phyloP scores from a whole-genome alignment of 1,284 basidiomycete species.

The Polyporus tsugae region DNA sequence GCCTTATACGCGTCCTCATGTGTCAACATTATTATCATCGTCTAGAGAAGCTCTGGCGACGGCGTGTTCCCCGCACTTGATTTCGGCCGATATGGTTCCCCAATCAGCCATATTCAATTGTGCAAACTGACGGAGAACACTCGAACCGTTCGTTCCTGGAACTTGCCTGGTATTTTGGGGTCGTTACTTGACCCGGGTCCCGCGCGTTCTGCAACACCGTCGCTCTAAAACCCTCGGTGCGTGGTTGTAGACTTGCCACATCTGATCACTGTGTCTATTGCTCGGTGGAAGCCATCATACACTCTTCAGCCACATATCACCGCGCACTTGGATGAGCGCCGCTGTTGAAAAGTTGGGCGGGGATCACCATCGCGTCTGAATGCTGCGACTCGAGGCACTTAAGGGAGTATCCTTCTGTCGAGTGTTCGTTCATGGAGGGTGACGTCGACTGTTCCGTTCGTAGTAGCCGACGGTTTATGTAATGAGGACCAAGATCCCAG shows the following conservation, averaged over 20 bases:
- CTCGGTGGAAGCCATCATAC: neutral
- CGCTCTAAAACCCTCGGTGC: neutral
- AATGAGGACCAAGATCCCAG: too few relatives aligned
- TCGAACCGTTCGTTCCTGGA: neutral
- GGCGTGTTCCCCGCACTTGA: neutral
- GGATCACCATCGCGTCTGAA: neutral
- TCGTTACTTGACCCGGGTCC: neutral
- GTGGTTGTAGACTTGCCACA: neutral
- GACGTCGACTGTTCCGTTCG: neutral
- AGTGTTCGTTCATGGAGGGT: neutral
- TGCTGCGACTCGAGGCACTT: neutral
- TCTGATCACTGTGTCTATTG: neutral
- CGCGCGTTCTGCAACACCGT: neutral
- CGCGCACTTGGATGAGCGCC: slow-evolving; percentile 8
- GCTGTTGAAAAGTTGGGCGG: neutral
- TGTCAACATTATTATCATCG: neutral
- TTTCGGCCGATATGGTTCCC: neutral
- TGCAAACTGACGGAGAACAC: neutral
- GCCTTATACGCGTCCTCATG: neutral
- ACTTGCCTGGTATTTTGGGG: neutral
- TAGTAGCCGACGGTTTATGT: neutral
- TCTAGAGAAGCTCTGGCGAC: neutral
- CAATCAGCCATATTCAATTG: neutral
- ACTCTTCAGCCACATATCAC: slow-evolving; percentile 7
- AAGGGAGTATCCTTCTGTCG: neutral